Conservation (phyloP, 2,329 filamentous ascomycete species). For the Penicillium sp. region DNA sequence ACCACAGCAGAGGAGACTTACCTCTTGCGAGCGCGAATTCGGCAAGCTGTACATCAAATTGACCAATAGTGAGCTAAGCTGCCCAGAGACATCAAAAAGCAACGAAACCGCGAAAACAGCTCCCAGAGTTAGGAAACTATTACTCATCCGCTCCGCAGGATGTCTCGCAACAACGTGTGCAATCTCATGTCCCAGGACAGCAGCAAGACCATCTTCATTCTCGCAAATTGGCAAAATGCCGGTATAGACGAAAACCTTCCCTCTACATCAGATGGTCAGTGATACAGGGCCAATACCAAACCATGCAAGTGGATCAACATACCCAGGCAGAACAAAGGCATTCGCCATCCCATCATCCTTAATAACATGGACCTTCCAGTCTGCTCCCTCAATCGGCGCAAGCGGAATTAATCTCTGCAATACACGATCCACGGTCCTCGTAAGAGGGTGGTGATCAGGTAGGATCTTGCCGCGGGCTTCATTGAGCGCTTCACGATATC, state of each 20-base stretch:
- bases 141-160: slow-evolving; percentile 55
- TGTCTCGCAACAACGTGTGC: slow-evolving; percentile 62
- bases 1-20: slow-evolving; percentile 16
- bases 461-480: slow-evolving; percentile 50
- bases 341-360: slow-evolving; percentile 50
- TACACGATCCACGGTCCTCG: slow-evolving; percentile 52
- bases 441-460: slow-evolving; percentile 49
- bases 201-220: slow-evolving; percentile 58
- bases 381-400: slow-evolving; percentile 43
- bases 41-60: slow-evolving; percentile 54
- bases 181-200: slow-evolving; percentile 63
- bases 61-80: slow-evolving; percentile 41
- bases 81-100: slow-evolving; percentile 42
- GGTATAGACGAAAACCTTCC: slow-evolving; percentile 64
- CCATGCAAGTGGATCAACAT: neutral
- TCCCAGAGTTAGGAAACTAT: slow-evolving; percentile 34
- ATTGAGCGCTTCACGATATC: slow-evolving; percentile 50
- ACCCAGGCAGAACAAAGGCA: slow-evolving; percentile 63
- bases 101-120: slow-evolving; percentile 27
- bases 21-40: slow-evolving; percentile 57
- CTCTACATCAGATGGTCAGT: slow-evolving; percentile 32
- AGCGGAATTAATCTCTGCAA: slow-evolving; percentile 54
- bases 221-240: slow-evolving; percentile 58
- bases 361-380: slow-evolving; percentile 62
- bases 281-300: neutral